Percentiles rank a stretch among this genome's conserved stretches.
phyloP scores from a whole-genome alignment of 768 basidiomycete genomes.

The Tulasnella sp. region DNA sequence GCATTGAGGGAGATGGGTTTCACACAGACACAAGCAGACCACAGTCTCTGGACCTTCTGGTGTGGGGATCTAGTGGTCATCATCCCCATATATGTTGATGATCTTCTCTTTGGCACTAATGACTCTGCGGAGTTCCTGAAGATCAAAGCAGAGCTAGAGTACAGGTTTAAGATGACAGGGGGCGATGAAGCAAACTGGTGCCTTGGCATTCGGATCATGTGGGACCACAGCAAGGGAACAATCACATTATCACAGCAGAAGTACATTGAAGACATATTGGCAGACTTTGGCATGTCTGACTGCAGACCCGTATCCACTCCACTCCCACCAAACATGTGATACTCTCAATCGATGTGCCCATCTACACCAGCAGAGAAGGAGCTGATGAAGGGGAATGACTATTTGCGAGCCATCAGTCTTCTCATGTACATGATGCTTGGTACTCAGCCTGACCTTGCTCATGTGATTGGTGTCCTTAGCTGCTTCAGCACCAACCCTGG shows the following conservation, averaged over 20 bases:
- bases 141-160: no score
- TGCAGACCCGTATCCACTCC: conserved; percentile 18
- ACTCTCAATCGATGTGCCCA: no score
- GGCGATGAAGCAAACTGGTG: no score
- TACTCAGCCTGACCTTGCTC: conserved; percentile 14
- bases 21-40: no score
- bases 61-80: no score
- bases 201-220: conserved; percentile 20
- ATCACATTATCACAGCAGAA: conserved; percentile 18
- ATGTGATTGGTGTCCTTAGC: conserved; percentile 6
- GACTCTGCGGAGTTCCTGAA: no score
- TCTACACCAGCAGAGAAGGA: no score
- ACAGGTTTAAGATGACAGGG: no score
- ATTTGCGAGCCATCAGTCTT: no score
- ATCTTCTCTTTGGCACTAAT: conserved; percentile 6
- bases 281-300: conserved; percentile 15
- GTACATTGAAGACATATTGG: conserved; percentile 18
- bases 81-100: conserved; percentile 21
- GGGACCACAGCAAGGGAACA: conserved; percentile 9
- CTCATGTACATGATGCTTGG: background rate
- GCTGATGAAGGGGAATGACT: conserved; percentile 18
- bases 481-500: conserved; percentile 29
- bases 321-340: conserved; percentile 25
- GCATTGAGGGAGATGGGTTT: background rate
- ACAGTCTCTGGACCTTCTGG: no score